Base-by-base conservation (phyloP, 179 eudicot genomes). In the Beta corolliflora region DNA sequence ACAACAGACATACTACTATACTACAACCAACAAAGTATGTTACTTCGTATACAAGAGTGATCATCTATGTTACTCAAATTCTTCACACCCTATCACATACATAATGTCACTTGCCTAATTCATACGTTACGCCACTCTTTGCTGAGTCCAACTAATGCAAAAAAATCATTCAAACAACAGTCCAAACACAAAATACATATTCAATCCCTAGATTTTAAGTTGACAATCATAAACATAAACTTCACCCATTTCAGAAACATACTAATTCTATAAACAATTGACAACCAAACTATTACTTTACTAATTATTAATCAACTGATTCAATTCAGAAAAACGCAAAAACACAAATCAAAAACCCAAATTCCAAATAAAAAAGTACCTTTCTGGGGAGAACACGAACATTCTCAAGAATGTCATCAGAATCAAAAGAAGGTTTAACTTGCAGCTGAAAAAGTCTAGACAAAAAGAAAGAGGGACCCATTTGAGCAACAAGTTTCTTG, bases 341-440 rank as follows among this genome's bases (percentile, higher is more conserved):
- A n/a, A 60, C 11, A 9, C 12, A 68, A 58, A 46, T 46, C 5
- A 71, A 66, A 65, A 54, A 4, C 23, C 9, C 16, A 67, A 75
- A 18, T 71, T 1, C 9, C 1, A 48, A 9, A 68, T 15, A 31
- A 70, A 68, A 54, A 31, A 72, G 36, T 89, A 95, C 99, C 90
- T 21, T 52, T 66, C 95, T 81, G 4, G 97, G 98, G 86, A 95
- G 87, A 58, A 95, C 98, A 9, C 99, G 92, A 48, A 90, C 98
- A 65, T 83, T 87, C 83, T 95, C 98, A 16, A 95, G 67, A 50
- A 92, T 54, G 7, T 89, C 91, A 8, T 84, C 82, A 7, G 94
- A 89, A 8, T 83, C 96, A 44, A 91, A 89, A 0, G 66, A 82
- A 13, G 92, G 75, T 13, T 89, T 82, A 69, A 95, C 93, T 80